phyloP scores from a whole-genome alignment of 2,329 filamentous ascomycete genomes.

The Diplodia scrobiculata region DNA sequence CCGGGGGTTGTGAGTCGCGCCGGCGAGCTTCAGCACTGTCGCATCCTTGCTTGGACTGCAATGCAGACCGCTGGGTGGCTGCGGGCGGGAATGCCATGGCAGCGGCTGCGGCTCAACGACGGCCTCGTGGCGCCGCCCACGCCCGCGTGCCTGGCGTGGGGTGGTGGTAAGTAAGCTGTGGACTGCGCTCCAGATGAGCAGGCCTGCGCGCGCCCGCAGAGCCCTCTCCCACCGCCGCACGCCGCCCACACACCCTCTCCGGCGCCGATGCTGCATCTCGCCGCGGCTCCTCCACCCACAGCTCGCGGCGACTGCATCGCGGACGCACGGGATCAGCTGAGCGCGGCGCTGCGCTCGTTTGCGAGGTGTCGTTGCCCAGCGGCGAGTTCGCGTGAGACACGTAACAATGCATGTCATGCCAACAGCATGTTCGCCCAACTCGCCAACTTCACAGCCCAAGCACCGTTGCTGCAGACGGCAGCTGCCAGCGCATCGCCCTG shows the following conservation, averaged over 20 bases:
- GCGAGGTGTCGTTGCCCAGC: background rate
- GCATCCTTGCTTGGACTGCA: constrained; percentile 7
- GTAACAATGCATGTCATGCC: constrained; percentile 36
- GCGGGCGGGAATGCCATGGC: background rate
- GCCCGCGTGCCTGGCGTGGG: background rate
- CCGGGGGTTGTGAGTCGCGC: constrained; percentile 1
- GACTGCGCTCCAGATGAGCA: background rate
- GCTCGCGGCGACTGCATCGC: constrained; percentile 1
- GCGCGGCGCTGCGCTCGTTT: constrained; percentile 3
- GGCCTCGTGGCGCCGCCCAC: constrained; percentile 18
- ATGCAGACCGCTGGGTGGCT: constrained; percentile 13
- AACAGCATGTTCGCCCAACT: constrained; percentile 46
- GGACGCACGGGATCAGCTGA: constrained; percentile 11
- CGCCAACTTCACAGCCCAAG: constrained; percentile 40
- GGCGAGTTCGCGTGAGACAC: constrained; percentile 27
- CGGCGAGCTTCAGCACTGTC: constrained; percentile 25
- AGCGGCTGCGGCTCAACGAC: constrained; percentile 23
- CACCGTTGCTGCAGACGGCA: constrained; percentile 43
- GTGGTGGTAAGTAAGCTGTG: background rate
- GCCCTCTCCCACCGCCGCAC: background rate
- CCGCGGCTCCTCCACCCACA: constrained; percentile 13
- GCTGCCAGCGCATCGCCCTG: constrained; percentile 45
- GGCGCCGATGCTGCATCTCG: background rate
- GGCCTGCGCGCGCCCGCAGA: background rate
- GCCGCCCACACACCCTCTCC: constrained; percentile 7